A percentile compares a stretch with the other conserved stretches of the same genome.
Conservation (phyloP, 2,329 filamentous ascomycete species). For the Colletotrichum agaves region DNA sequence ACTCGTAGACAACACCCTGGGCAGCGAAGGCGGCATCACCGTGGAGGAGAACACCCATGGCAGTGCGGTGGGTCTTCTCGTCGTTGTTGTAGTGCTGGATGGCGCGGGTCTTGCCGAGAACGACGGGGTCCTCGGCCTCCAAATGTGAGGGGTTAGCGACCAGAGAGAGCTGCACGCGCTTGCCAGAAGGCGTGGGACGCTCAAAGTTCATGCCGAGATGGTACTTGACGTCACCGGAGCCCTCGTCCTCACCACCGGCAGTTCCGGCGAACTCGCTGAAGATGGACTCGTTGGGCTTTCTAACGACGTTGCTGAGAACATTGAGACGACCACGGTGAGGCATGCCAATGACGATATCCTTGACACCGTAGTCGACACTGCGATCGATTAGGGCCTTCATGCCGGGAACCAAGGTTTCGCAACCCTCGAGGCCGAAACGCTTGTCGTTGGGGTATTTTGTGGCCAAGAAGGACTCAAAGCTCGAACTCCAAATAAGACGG, state of each 20-base stretch:
- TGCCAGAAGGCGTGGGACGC: conserved; percentile 95
- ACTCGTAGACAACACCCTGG: conserved; percentile 98
- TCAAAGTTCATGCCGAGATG: conserved; percentile 99
- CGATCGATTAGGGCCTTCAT: conserved; percentile 99
- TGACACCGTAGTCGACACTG: conserved; percentile 97
- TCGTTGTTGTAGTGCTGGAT: conserved; percentile 99
- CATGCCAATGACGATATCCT: conserved; percentile 99
- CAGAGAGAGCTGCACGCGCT: conserved; percentile 98
- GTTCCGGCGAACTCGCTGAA: conserved; percentile 98
- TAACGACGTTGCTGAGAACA: conserved; percentile 96
- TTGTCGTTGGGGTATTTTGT: conserved; percentile 99
- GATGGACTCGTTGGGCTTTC: conserved; percentile 99
- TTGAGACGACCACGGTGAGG: conserved; percentile 98
- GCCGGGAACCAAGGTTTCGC: conserved; percentile 94
- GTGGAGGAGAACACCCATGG: conserved; percentile 96
- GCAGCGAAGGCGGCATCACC: conserved; percentile 97
- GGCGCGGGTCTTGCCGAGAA: conserved; percentile 95
- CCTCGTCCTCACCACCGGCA: conserved; percentile 88
- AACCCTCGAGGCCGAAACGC: conserved; percentile 97
- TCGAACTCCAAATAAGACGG: conserved; percentile 97
- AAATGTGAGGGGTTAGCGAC: conserved; percentile 98
- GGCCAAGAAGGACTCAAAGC: conserved; percentile 93
- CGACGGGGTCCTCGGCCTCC: conserved; percentile 97
- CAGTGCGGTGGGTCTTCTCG: conserved; percentile 85
- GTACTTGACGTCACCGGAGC: conserved; percentile 99